Conservation (phyloP, 345 rosid species). For the Schrenkiella parvula region DNA sequence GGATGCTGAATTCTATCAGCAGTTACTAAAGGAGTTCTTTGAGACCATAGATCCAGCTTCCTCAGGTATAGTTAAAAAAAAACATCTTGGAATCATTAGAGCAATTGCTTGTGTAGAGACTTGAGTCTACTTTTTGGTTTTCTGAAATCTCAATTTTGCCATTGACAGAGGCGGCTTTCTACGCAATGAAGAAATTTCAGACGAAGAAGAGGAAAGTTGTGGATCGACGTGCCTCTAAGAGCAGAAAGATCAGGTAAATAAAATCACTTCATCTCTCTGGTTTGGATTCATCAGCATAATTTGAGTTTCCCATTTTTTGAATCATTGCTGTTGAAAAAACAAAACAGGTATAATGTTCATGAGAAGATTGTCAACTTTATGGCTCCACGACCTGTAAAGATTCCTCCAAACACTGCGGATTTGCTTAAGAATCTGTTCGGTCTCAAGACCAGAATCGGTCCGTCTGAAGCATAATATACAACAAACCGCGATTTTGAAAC, state of each 20-base stretch:
- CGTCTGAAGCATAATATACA: constrained; percentile 5
- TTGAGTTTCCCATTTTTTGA: not conserved
- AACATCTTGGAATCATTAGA: not conserved
- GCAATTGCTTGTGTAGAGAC: not conserved
- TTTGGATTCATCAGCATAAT: not conserved
- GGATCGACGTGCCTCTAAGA: constrained; percentile 85
- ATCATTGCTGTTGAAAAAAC: not conserved
- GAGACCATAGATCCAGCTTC: constrained; percentile 71
- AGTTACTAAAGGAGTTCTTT: constrained; percentile 74
- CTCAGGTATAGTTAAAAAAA: constrained; percentile 38
- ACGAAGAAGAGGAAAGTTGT: constrained; percentile 84
- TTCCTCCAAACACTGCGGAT: constrained; percentile 70
- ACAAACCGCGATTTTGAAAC: constrained; percentile 6
- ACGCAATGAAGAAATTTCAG: constrained; percentile 63
- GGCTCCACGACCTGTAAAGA: constrained; percentile 59
- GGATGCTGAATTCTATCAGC: constrained; percentile 88
- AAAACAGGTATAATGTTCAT: constrained; percentile 67
- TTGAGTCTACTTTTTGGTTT: not conserved
- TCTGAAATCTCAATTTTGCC: constrained; percentile 1
- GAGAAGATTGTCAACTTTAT: constrained; percentile 83
- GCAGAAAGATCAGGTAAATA: constrained; percentile 75
- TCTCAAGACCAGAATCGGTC: constrained; percentile 39
- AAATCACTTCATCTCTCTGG: not conserved
- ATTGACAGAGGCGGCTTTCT: constrained; percentile 63
- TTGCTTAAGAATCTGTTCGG: constrained; percentile 81